Evolutionary conservation across 306 rosid genomes (phyloP), one percentile per base, ranked within the genome.

Genomic region (Fragaria iinumae): DNA sequence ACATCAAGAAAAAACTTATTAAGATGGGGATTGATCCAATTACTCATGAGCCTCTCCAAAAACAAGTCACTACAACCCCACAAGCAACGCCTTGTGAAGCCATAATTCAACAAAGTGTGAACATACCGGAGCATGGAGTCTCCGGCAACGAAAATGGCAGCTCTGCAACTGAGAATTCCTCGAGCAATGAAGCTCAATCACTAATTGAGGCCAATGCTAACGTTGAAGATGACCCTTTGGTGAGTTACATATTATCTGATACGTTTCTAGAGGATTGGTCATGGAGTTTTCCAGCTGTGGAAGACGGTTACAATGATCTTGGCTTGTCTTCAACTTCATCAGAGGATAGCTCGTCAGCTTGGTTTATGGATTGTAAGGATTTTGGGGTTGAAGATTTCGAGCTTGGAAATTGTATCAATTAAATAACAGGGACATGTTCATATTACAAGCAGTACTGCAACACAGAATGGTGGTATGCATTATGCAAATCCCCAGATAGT

Each of bases 11-110:
- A 79, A 93, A 93, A 84, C 91, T 93, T 2, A 85, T 85, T 25
- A 93, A 88, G 82, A 90, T 83, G 82, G 98, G 98, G 25, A 88
- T 93, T 77, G 97, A 93, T 83, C 98, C 97, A 50, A 80, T 85
- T 2, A 93, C 98, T 5, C 97, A 91, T 67, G 87, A 87, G 76
- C 94, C 93, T 78, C 82, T 93, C 34, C 62, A 52, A 12, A 64
- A 53, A 4, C 80, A 79, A 17, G 62, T 20, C 55, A 36, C 12
- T 13, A 69, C 43, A 21, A 56, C 29, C 6, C 29, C 74, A 49
- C 63, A 64, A 50, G 69, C 60, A 45, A 45, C 50, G 21, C 70
- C 78, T 74, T 27, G 71, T 29, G n/a, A 62, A 62, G 44, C 34
- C 67, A 60, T 18, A 2, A 29, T 39, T 74, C 78, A 44, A 57